These are phyloP conservation scores for Canna indica DNA, from an alignment of 176 grass and related monocot genomes.

Conservation along the genomic window DNA sequence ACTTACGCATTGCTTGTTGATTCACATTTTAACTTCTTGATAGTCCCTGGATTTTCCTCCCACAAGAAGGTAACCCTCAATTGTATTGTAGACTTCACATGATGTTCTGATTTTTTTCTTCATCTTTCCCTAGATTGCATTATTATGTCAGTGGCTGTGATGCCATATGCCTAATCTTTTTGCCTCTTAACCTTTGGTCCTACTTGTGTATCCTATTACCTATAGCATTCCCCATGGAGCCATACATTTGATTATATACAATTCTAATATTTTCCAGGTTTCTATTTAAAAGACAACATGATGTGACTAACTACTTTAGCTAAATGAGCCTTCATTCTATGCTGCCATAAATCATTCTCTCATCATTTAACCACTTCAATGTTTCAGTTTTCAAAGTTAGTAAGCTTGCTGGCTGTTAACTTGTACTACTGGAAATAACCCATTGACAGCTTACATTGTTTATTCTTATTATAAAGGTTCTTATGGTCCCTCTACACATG, in stretches of 20 bases:
- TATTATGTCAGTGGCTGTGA: not conserved
- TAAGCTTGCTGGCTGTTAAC: not conserved
- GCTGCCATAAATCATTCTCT: not conserved
- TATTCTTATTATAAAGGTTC: not conserved
- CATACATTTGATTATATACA: not conserved
- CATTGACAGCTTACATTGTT: not conserved
- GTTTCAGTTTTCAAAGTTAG: not conserved
- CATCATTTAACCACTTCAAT: not conserved
- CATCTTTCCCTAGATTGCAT: not conserved
- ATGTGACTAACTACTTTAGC: not conserved
- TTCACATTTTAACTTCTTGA: not conserved
- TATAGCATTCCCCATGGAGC: too few relatives aligned
- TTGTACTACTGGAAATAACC: not conserved
- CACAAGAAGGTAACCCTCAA: not conserved
- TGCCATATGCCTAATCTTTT: not conserved
- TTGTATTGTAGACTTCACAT: not conserved
- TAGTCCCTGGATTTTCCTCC: not conserved
- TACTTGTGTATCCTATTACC: too few relatives aligned
- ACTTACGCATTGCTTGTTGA: not conserved
- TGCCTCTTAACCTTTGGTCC: not conserved
- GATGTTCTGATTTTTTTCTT: not conserved
- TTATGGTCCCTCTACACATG: not conserved
- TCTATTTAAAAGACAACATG: not conserved
- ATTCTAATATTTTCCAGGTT: not conserved
- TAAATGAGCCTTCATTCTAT: not conserved